Conservation (phyloP, 768 basidiomycete species). For the Hericium alpestre region DNA sequence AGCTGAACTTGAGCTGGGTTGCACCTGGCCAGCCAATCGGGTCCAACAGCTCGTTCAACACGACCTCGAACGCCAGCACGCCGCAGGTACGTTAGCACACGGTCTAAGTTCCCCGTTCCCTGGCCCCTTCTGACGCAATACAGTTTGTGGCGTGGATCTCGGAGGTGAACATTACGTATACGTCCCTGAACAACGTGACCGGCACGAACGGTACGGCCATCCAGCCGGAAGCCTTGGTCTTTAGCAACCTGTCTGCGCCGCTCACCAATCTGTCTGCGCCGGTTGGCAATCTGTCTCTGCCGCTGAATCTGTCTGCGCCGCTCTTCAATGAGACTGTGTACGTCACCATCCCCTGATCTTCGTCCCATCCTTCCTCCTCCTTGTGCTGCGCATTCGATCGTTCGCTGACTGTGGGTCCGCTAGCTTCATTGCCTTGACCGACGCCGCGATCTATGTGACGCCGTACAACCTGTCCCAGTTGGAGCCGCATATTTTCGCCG, state of each 20-base stretch:
- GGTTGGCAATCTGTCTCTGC: slow-evolving; percentile 28
- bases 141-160: slow-evolving; percentile 48
- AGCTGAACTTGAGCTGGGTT: slow-evolving; percentile 44
- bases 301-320: slow-evolving; percentile 7
- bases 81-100: slow-evolving; percentile 25
- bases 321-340: slow-evolving; percentile 44
- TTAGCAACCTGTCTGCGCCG: slow-evolving; percentile 26
- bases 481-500: slow-evolving; percentile 45
- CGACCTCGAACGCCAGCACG: slow-evolving; percentile 33
- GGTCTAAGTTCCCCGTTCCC: too few relatives aligned
- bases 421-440: slow-evolving; percentile 42
- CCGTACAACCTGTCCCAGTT: slow-evolving; percentile 46
- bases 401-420: too few relatives aligned
- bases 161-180: slow-evolving; percentile 52
- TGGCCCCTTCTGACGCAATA: neutral
- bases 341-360: neutral
- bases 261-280: slow-evolving; percentile 18
- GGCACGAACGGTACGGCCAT: slow-evolving; percentile 28
- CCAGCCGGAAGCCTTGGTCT: slow-evolving; percentile 42
- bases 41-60: slow-evolving; percentile 41
- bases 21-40: slow-evolving; percentile 40
- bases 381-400: neutral
- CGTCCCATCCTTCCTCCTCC: neutral
- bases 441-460: slow-evolving; percentile 39
- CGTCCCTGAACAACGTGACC: slow-evolving; percentile 30